Base-by-base conservation (phyloP, 352 stramenopile species). In the Phytophthora foliorum region DNA sequence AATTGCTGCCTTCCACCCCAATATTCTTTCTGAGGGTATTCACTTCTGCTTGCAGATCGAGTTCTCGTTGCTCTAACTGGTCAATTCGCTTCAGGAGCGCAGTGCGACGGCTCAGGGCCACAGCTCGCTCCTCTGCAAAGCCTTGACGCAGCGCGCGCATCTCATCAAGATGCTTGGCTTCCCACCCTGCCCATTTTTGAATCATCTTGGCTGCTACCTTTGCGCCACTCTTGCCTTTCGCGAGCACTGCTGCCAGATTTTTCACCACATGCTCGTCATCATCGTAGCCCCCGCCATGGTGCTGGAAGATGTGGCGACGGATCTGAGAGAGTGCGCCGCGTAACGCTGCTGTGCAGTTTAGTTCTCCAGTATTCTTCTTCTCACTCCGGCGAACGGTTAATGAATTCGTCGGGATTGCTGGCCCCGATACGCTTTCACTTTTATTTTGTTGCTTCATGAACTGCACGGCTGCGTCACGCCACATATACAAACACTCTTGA, bases 191-290 rank as follows among this genome's bases (percentile, higher is more conserved):
- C 71, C 71, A 78, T 21, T 73, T 51, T 41, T 65, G 60, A 55
- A 78, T 54, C 17, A 78, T 72, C 31, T 72, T 72, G 5, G 71
- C 71, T 41, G 71, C 71, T n/a, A 31, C 8, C 29, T 74, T 74
- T 4, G 14, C 50, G 1, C 64, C 51, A 39, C 16, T 58, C 22
- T 65, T 62, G 6, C 54, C 52, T 21, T 66, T 58, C 1, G n/a
- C 25, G 8, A 77, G 27, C 16, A 34, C 19, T n/a, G 14, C 48
- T 11, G 58, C 57, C 22, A 77, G 21, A 2, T 71, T 42, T 32
- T 53, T 45, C 13, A 66, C 3, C 24, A 70, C 13, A 17, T 16
- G 21, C 7, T 53, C 29, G 8, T 48, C 22, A 4, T 55, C 17
- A n/a, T 24, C 34, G 13, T n/a, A 24, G 4, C 6, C 10, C 3